Evolutionary conservation across 305 asterid species (phyloP).

Genomic region (Euphrasia arctica): DNA sequence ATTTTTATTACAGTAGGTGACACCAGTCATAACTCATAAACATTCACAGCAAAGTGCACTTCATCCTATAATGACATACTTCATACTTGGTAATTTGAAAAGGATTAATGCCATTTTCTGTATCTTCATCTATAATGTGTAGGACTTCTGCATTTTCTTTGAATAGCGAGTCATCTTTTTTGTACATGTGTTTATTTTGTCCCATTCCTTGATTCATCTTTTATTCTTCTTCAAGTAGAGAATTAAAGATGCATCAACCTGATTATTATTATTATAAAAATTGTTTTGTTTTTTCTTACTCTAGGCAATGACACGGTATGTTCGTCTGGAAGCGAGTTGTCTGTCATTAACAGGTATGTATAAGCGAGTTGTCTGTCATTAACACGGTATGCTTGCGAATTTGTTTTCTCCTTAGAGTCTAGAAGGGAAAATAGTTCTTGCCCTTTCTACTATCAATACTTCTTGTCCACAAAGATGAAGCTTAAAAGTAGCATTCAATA

Average conservation of each 20-base stretch:
- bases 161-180: background rate
- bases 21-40: background rate
- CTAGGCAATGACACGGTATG: constrained; percentile 70
- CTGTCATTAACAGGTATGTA: constrained; percentile 62
- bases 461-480: background rate
- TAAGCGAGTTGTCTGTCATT: too few species aligned
- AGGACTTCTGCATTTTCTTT: background rate
- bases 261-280: background rate
- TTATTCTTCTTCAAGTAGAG: background rate
- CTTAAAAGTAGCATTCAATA: background rate
- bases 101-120: background rate
- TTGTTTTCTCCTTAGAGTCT: background rate
- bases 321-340: constrained; percentile 55
- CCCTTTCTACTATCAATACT: background rate
- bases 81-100: background rate
- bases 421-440: background rate
- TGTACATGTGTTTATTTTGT: background rate
- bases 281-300: constrained; percentile 17
- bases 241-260: constrained; percentile 18
- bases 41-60: background rate
- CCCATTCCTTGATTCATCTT: background rate
- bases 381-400: background rate
- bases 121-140: background rate
- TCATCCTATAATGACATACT: background rate
- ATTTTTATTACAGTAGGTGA: background rate